phyloP scores from a whole-genome alignment of 106 monocot species.

The Ottelia alismoides region DNA sequence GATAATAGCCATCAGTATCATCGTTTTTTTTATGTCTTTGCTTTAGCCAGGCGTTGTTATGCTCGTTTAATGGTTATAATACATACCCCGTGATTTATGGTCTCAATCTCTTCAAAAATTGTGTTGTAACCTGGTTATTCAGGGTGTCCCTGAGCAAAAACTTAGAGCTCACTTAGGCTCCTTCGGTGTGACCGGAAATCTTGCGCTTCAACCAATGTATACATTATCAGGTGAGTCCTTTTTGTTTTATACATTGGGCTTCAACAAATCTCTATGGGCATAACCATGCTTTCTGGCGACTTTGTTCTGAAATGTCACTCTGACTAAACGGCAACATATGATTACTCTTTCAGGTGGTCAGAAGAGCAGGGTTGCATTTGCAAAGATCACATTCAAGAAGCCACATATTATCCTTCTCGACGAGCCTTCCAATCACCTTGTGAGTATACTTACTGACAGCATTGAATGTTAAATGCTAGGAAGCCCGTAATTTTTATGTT shows the following conservation, averaged over 20 bases:
- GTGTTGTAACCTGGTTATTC: too few relatives aligned
- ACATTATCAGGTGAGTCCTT: constrained; percentile 69
- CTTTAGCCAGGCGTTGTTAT: too few relatives aligned
- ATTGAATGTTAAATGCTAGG: neutral
- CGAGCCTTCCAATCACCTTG: constrained; percentile 99
- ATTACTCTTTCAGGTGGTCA: constrained; percentile 64
- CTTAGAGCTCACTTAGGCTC: constrained; percentile 93
- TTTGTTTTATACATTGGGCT: neutral
- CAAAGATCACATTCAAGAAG: constrained; percentile 98
- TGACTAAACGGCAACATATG: too few relatives aligned
- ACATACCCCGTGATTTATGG: too few relatives aligned
- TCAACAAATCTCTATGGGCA: too few relatives aligned
- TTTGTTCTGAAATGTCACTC: too few relatives aligned
- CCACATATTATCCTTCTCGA: constrained; percentile 97
- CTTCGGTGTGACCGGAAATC: constrained; percentile 88
- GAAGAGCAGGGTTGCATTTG: constrained; percentile 97
- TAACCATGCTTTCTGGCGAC: too few relatives aligned
- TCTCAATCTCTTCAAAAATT: too few relatives aligned
- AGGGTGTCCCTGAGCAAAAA: constrained; percentile 99
- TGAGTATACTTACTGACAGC: constrained; percentile 21
- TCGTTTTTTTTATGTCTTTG: too few relatives aligned
- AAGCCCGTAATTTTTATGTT: too few relatives aligned
- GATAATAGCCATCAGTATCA: too few relatives aligned
- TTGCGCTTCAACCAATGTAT: constrained; percentile 98
- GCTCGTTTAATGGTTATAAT: too few relatives aligned